These are phyloP conservation scores for Teunomyces cretensis DNA, from an alignment of 805 yeast species.

Conservation along the genomic window DNA sequence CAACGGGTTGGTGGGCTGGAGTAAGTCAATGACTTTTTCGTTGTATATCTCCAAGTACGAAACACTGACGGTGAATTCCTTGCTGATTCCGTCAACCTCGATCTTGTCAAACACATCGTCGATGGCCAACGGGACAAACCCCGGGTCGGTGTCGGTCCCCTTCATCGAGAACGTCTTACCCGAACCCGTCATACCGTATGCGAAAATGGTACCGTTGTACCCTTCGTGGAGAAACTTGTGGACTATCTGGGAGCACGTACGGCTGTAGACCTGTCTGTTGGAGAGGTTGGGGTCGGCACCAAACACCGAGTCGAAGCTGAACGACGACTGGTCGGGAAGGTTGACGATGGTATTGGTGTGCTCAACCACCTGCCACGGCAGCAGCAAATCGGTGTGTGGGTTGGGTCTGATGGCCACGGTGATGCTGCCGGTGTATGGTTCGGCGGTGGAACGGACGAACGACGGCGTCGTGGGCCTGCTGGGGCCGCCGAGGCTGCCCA, in stretches of 20 bases:
- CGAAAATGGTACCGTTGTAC: slow-evolving; percentile 85
- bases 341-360: slow-evolving; percentile 43
- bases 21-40: slow-evolving; percentile 78
- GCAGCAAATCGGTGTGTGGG: slow-evolving; percentile 43
- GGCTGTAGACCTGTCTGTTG: slow-evolving; percentile 62
- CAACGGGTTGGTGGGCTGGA: slow-evolving; percentile 31
- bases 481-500: slow-evolving; percentile 23
- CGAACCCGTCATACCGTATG: slow-evolving; percentile 93
- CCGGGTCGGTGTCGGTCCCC: slow-evolving; percentile 62
- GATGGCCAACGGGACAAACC: slow-evolving; percentile 70
- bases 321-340: slow-evolving; percentile 57
- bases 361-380: slow-evolving; percentile 1
- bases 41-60: slow-evolving; percentile 87
- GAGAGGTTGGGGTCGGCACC: slow-evolving; percentile 42
- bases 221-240: slow-evolving; percentile 61
- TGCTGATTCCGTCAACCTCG: slow-evolving; percentile 22
- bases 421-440: slow-evolving; percentile 67
- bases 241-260: slow-evolving; percentile 54
- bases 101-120: slow-evolving; percentile 55
- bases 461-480: slow-evolving; percentile 42
- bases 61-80: slow-evolving; percentile 49
- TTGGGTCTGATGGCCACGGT: slow-evolving; percentile 77
- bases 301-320: slow-evolving; percentile 78
- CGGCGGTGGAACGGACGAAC: slow-evolving; percentile 20
- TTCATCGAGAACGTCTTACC: slow-evolving; percentile 90